A percentile compares a stretch with the other conserved stretches of the same genome.
Conservation (phyloP, 2,329 filamentous ascomycete genomes). For the Biscogniauxia mediterranea region DNA sequence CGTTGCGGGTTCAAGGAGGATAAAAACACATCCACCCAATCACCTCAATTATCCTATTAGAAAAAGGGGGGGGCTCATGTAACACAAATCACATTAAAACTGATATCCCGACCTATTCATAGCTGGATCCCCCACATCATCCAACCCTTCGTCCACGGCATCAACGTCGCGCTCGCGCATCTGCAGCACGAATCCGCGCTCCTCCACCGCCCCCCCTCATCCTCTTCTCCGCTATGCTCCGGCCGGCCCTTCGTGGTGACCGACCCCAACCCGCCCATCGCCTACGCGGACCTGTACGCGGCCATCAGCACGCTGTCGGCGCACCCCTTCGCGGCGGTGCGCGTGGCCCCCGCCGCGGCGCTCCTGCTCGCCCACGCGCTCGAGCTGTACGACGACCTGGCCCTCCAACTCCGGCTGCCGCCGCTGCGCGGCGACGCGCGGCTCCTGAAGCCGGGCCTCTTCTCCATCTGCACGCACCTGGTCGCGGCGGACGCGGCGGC, state of each 20-base stretch:
- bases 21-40: no score
- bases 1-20: no score
- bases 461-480: conserved; percentile 41
- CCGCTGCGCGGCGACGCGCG: conserved; percentile 33
- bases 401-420: conserved; percentile 32
- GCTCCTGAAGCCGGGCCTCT: conserved; percentile 40
- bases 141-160: conserved; percentile 41
- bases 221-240: no score
- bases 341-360: conserved; percentile 34
- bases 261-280: conserved; percentile 42
- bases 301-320: conserved; percentile 34
- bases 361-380: conserved; percentile 37
- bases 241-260: conserved; percentile 42
- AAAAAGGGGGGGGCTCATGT: no score
- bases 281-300: conserved; percentile 37
- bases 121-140: conserved; percentile 40
- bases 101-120: neutral
- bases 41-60: no score
- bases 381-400: conserved; percentile 37
- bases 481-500: conserved; percentile 35
- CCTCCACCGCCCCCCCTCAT: conserved; percentile 25
- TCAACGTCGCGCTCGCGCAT: conserved; percentile 42
- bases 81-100: neutral
- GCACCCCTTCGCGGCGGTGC: conserved; percentile 35
- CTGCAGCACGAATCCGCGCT: conserved; percentile 42